These are phyloP conservation scores for Solanum sitiens DNA, from an alignment of 257 asterid species.

Conservation along the genomic window DNA sequence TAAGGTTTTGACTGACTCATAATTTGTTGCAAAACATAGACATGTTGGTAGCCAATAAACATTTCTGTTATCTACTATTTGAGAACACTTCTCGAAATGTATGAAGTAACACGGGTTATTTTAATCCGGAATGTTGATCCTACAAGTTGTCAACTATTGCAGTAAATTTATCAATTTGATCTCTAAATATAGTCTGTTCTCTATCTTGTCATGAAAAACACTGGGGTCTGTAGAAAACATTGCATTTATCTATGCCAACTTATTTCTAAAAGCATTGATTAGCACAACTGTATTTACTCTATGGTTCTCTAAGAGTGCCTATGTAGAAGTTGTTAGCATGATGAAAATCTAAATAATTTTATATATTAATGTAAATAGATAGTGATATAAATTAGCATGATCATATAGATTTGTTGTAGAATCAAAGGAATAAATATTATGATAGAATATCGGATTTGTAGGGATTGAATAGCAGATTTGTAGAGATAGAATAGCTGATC, in stretches of 20 bases:
- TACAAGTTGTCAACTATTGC: neutral
- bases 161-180: neutral
- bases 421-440: too few species aligned
- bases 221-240: neutral
- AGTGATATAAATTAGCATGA: too few species aligned
- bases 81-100: neutral
- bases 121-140: neutral
- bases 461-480: too few species aligned
- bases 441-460: too few species aligned
- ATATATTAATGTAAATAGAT: too few species aligned
- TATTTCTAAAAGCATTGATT: neutral
- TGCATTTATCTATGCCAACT: neutral
- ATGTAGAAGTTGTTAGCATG: too few species aligned
- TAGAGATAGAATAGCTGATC: too few species aligned
- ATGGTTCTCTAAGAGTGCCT: neutral
- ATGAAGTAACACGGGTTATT: neutral
- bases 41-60: neutral
- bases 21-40: neutral
- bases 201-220: too few species aligned
- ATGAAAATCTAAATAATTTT: too few species aligned
- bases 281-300: neutral
- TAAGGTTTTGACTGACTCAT: neutral
- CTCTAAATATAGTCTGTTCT: neutral
- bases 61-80: neutral
- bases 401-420: too few species aligned